A percentile compares a stretch with the other conserved stretches of the same genome.
These are phyloP conservation scores for Fusarium solani-melongenae DNA, from an alignment of 2,329 filamentous ascomycete species.

Conservation along the genomic window DNA sequence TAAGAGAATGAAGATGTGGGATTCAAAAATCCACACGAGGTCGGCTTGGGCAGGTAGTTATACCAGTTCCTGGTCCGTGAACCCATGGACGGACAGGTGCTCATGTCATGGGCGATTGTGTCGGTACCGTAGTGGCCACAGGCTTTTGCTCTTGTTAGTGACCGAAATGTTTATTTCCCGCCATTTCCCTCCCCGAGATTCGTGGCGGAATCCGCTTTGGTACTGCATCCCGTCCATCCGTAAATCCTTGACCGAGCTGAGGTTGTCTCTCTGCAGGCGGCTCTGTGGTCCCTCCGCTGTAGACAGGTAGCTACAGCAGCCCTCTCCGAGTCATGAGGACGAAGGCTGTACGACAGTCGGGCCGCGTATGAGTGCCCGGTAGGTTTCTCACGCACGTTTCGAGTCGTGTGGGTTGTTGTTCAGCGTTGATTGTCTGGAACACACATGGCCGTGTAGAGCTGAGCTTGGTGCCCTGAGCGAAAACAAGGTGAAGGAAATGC, in stretches of 20 bases:
- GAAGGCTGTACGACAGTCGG: constrained; percentile 23
- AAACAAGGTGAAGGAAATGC: constrained; percentile 13
- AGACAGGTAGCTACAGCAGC: neutral
- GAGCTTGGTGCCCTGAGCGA: constrained; percentile 18
- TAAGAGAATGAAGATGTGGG: neutral
- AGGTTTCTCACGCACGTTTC: neutral
- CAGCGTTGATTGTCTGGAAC: constrained; percentile 23
- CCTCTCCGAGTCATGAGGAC: constrained; percentile 33
- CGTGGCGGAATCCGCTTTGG: neutral
- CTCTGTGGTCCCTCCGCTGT: constrained; percentile 2
- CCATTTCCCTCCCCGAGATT: neutral
- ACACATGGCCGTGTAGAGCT: constrained; percentile 17
- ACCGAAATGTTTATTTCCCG: neutral
- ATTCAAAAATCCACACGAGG: neutral
- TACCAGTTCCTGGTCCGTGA: constrained; percentile 21
- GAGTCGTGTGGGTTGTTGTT: constrained; percentile 4
- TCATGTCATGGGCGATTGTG: neutral
- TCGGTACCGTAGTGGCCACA: constrained; percentile 20
- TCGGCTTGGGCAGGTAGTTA: constrained; percentile 20
- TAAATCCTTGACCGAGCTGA: constrained; percentile 4
- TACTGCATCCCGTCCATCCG: neutral
- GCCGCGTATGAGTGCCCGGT: neutral
- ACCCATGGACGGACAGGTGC: constrained; percentile 6
- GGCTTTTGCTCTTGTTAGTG: neutral
- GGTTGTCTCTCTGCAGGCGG: neutral